Conservation (phyloP, 768 basidiomycete species). For the Tricholoma sp. region DNA sequence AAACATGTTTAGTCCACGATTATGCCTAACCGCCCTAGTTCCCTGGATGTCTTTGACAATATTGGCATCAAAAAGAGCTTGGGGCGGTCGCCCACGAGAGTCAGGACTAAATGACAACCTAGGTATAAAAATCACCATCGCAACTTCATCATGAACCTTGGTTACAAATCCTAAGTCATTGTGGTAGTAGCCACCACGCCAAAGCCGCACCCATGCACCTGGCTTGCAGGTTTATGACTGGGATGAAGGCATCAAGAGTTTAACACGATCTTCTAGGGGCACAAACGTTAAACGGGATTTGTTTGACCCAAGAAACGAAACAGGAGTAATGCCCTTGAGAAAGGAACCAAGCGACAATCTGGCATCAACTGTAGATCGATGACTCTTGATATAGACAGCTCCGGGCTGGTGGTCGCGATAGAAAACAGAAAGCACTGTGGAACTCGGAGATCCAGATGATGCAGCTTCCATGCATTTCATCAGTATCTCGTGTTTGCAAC, state of each 20-base stretch:
- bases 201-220: neutral
- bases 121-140: neutral
- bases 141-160: neutral
- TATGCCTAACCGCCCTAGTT: neutral
- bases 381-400: no score
- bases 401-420: no score
- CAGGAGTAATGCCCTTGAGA: no score
- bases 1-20: neutral
- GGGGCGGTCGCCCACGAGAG: neutral
- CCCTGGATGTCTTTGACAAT: neutral
- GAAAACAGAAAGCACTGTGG: no score
- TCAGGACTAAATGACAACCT: neutral
- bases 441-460: no score
- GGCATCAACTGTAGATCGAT: no score
- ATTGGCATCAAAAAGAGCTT: neutral
- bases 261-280: neutral
- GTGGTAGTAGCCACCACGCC: neutral
- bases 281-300: no score
- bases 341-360: no score
- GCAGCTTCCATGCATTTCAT: no score
- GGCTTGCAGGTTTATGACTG: neutral
- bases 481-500: no score
- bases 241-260: neutral
- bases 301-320: no score
- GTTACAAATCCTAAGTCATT: neutral